Percentiles rank a stretch among this genome's conserved stretches.
These are phyloP conservation scores for Akebia trifoliata DNA, from an alignment of 164 flowering plant species.

Conservation along the genomic window DNA sequence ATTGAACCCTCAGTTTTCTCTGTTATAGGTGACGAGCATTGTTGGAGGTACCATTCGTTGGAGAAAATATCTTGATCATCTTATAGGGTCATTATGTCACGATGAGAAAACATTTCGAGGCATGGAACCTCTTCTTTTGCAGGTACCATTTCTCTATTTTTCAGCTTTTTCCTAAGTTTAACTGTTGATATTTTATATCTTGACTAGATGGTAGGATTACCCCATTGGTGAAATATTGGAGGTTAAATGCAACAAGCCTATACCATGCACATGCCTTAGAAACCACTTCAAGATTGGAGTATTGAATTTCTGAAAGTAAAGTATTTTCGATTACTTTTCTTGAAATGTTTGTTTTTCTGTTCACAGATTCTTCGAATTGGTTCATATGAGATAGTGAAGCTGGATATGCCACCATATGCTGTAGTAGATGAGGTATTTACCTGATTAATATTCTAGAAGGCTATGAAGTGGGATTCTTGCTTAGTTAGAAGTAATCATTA, in stretches of 20 bases:
- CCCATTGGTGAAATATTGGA: background rate
- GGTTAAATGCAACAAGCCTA: background rate
- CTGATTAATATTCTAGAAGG: background rate
- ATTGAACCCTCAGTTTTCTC: too few relatives aligned
- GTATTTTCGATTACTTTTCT: background rate
- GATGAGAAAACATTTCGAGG: conserved; percentile 40
- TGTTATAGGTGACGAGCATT: conserved; percentile 71
- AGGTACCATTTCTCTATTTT: conserved; percentile 34
- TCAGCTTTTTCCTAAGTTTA: background rate
- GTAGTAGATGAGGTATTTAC: conserved; percentile 82
- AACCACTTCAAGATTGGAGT: background rate
- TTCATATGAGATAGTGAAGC: conserved; percentile 80
- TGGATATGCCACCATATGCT: conserved; percentile 93
- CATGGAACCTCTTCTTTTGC: conserved; percentile 93
- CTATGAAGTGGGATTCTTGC: background rate
- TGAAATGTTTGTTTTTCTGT: conserved; percentile 4
- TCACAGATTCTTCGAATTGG: conserved; percentile 88
- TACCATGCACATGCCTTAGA: background rate
- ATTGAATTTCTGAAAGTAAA: background rate
- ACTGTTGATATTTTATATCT: too few relatives aligned
- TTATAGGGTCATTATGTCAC: conserved; percentile 66
- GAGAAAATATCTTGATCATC: conserved; percentile 84
- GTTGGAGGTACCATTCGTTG: conserved; percentile 94
- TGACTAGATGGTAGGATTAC: background rate
- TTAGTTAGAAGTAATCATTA: background rate